Evolutionary conservation across 495 filamentous ascomycete genomes (phyloP).

Genomic region (Daldinia concentrica): DNA sequence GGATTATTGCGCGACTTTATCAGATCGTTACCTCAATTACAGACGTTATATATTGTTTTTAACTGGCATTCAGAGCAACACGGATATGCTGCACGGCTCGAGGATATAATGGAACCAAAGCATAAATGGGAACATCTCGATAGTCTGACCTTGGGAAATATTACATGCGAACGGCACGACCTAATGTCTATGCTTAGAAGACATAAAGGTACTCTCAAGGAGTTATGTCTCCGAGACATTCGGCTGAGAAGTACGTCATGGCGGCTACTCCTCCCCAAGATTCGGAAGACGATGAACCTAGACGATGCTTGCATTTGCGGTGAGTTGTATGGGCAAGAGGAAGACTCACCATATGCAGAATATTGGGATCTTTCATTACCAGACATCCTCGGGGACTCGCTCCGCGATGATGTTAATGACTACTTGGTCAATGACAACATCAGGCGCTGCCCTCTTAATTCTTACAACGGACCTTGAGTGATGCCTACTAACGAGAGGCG

Average conservation of each 20-base stretch:
- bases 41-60: slow-evolving; percentile 23
- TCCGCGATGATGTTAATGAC: slow-evolving; percentile 24
- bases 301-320: slow-evolving; percentile 26
- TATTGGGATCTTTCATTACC: slow-evolving; percentile 22
- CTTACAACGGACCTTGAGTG: neutral
- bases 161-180: slow-evolving; percentile 30
- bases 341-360: slow-evolving; percentile 9
- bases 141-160: slow-evolving; percentile 18
- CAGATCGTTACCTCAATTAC: slow-evolving; percentile 18
- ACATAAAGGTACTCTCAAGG: slow-evolving; percentile 22
- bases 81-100: slow-evolving; percentile 16
- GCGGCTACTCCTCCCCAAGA: slow-evolving; percentile 21
- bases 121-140: slow-evolving; percentile 30
- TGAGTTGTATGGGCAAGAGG: slow-evolving; percentile 13
- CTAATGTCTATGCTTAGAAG: slow-evolving; percentile 31
- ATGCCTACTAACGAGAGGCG: neutral
- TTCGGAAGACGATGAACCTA: slow-evolving; percentile 24
- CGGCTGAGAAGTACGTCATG: slow-evolving; percentile 20
- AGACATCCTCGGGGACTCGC: neutral
- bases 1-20: slow-evolving; percentile 30
- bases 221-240: slow-evolving; percentile 24
- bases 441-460: slow-evolving; percentile 20
- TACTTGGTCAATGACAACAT: slow-evolving; percentile 22
- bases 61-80: slow-evolving; percentile 10
- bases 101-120: slow-evolving; percentile 28